A percentile compares a stretch with the other conserved stretches of the same genome.
phyloP scores from a whole-genome alignment of 805 yeast species.

The Lipomyces oligophaga region DNA sequence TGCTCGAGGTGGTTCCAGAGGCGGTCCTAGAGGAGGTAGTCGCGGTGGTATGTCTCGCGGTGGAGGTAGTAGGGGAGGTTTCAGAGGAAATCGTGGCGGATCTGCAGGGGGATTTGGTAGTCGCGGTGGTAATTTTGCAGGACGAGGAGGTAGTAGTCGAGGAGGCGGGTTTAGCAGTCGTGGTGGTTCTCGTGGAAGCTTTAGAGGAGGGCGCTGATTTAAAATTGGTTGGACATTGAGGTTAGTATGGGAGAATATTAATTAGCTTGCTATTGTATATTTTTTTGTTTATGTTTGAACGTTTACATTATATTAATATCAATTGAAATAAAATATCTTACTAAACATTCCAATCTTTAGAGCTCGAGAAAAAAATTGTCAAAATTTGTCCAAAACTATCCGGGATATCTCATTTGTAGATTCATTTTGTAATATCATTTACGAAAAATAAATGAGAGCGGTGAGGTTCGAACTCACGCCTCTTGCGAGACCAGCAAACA shows the following conservation, averaged over 20 bases:
- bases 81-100: conserved; percentile 28
- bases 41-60: conserved; percentile 40
- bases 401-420: no score
- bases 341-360: no score
- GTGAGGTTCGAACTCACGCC: conserved; percentile 44
- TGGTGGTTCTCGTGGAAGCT: conserved; percentile 27
- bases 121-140: conserved; percentile 33
- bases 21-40: conserved; percentile 39
- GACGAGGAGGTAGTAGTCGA: conserved; percentile 32
- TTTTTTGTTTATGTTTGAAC: neutral
- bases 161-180: conserved; percentile 31
- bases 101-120: conserved; percentile 41
- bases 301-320: no score
- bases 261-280: neutral
- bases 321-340: no score
- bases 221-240: conserved; percentile 29
- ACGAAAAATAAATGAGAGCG: conserved; percentile 38
- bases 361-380: no score
- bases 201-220: conserved; percentile 17
- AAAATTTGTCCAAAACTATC: no score
- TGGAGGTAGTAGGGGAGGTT: conserved; percentile 39
- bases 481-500: conserved; percentile 41
- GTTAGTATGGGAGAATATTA: conserved; percentile 30
- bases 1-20: conserved; percentile 32
- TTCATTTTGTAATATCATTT: no score